Percentiles rank a stretch among this genome's conserved stretches.
Evolutionary conservation across 2,329 filamentous ascomycete species (phyloP).

Genomic region (Paecilomyces sp.): DNA sequence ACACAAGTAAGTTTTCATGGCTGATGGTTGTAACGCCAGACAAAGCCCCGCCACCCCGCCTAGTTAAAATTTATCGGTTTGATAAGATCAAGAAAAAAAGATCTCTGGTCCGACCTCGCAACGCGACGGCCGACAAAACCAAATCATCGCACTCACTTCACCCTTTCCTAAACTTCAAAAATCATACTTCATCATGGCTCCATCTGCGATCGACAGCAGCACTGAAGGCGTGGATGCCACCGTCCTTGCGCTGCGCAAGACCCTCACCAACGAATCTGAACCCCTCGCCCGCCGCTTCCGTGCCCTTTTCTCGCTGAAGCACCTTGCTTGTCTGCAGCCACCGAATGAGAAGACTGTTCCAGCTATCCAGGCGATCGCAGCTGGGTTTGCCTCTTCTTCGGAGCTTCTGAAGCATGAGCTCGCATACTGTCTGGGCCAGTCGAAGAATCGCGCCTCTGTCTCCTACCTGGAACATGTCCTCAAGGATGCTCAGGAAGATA

Average conservation of each 20-base stretch:
- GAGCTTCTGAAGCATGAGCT: constrained; percentile 93
- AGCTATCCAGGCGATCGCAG: constrained; percentile 74
- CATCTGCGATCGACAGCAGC: constrained; percentile 20
- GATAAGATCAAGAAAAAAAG: constrained; percentile 27
- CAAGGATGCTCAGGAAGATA: constrained; percentile 71
- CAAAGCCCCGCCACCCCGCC: constrained; percentile 27
- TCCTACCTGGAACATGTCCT: constrained; percentile 67
- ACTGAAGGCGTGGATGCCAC: constrained; percentile 24
- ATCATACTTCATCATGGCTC: constrained; percentile 20
- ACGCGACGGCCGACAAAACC: not conserved
- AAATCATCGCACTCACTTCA: not conserved
- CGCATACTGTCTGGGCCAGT: constrained; percentile 94
- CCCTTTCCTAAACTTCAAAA: not conserved
- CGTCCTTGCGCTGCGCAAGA: constrained; percentile 51
- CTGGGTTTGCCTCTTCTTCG: constrained; percentile 75
- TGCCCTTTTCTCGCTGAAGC: constrained; percentile 94
- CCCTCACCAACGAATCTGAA: constrained; percentile 70
- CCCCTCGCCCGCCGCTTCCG: constrained; percentile 86
- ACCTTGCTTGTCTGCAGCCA: constrained; percentile 66
- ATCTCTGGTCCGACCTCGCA: not conserved
- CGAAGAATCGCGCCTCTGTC: constrained; percentile 67
- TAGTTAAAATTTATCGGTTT: constrained; percentile 23
- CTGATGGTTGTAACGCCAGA: not conserved
- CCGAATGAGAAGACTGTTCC: constrained; percentile 52
- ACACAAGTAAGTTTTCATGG: not conserved